A percentile compares a stretch with the other conserved stretches of the same genome.
phyloP scores from a whole-genome alignment of 345 rosid genomes.

The Syzygium aromaticum region DNA sequence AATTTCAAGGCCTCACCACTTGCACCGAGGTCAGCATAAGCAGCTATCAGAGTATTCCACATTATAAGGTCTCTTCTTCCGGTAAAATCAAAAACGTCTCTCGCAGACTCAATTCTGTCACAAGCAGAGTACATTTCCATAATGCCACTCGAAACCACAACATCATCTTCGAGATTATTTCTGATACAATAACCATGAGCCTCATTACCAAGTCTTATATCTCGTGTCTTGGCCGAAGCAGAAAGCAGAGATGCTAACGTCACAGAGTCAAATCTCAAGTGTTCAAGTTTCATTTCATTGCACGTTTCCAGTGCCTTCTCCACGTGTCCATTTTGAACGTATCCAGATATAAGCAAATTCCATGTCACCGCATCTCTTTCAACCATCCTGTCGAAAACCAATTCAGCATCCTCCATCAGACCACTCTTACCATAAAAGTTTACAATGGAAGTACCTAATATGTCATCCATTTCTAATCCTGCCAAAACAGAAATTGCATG shows the following conservation, averaged over 20 bases:
- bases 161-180: constrained; percentile 41
- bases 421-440: constrained; percentile 73
- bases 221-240: constrained; percentile 33
- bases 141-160: constrained; percentile 39
- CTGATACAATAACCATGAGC: constrained; percentile 60
- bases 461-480: constrained; percentile 52
- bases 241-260: constrained; percentile 52
- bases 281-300: constrained; percentile 36
- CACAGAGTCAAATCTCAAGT: constrained; percentile 55
- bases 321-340: constrained; percentile 34
- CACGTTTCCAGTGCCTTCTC: constrained; percentile 49
- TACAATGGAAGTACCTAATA: constrained; percentile 58
- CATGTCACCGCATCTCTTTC: constrained; percentile 66
- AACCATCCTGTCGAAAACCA: constrained; percentile 36
- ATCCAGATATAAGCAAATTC: constrained; percentile 69
- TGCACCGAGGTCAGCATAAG: constrained; percentile 50
- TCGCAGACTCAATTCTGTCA: constrained; percentile 39
- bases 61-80: constrained; percentile 33
- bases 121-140: constrained; percentile 61
- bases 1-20: constrained; percentile 54
- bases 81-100: constrained; percentile 35
- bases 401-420: constrained; percentile 55
- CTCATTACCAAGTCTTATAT: constrained; percentile 44
- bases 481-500: constrained; percentile 49
- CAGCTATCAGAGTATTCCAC: constrained; percentile 62